Base-by-base conservation (phyloP, 441 rosid genomes). In the Populus hybrid region DNA sequence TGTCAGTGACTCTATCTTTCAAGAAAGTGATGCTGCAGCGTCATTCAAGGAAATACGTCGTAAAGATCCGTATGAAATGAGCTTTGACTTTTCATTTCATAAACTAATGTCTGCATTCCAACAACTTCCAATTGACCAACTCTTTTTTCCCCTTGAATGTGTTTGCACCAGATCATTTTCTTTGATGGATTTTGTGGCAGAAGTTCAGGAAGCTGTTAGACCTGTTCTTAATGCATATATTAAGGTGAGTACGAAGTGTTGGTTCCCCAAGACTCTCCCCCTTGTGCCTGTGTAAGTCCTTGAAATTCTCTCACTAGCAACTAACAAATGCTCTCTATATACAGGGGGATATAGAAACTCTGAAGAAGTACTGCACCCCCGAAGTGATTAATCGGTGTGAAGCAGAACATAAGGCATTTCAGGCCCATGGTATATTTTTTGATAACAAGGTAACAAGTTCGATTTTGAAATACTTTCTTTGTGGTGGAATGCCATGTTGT, bases 21-120 rank as follows among this genome's bases (percentile, higher is more conserved):
- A 87, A 79, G 98, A 96, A 89, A 96, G 98, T 73, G 98, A 89
- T 89, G 87, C 96, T 79, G 99, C 97, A 66, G 63, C 97, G 74
- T 86, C 99, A 38, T 72, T 85, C 81, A 94, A 91, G 87, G 98
- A 94, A 86, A 94, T 96, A 85, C 87, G 86, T 64, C 90, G 89
- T 24, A 86, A 94, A 80, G 98, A 94, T 88, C 98, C 96, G 97
- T 96, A 94, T 78, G 67, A 32, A 77, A 6, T 69, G 23, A 78
- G 30, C 72, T 65, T 75, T 75, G 14, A 30, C 2, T 71, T 73
- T 50, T 80, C 24, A 75, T 69, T 80, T 59, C 34, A 18, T 70
- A 50, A 50, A 50, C 20, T 14, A 50, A 50, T 50, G 57, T 50
- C 57, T 50, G 57, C 57, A 14, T 50, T 50, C 57, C 57, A 14